Conservation (phyloP, 805 yeast genomes). For the Suhomyces prunicola region DNA sequence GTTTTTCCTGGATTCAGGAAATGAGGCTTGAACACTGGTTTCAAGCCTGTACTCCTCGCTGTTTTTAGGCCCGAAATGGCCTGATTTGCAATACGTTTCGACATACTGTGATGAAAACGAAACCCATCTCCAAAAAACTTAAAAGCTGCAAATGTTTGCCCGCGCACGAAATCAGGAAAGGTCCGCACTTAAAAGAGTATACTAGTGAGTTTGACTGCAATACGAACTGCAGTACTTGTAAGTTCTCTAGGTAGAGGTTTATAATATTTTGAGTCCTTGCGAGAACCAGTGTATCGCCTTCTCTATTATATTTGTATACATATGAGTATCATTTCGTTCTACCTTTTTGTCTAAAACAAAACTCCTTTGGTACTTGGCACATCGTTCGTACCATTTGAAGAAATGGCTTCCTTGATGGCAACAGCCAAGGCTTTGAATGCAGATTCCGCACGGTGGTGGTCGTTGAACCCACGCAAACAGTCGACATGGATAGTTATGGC, state of each 20-base stretch:
- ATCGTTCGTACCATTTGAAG: conserved; percentile 81
- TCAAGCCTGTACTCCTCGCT: neutral
- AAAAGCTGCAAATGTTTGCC: neutral
- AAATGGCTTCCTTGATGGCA: conserved; percentile 82
- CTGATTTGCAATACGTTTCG: neutral
- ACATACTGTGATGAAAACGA: neutral
- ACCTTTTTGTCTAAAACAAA: conserved; percentile 43
- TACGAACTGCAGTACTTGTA: too few species aligned
- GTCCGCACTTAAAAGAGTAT: too few species aligned
- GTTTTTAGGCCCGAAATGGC: neutral
- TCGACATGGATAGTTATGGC: conserved; percentile 92
- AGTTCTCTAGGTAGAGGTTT: too few species aligned
- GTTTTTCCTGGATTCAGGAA: conserved; percentile 4
- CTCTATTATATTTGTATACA: too few species aligned
- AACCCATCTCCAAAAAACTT: neutral
- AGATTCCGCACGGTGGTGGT: conserved; percentile 93
- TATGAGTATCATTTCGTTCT: too few species aligned
- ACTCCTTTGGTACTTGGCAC: conserved; percentile 98
- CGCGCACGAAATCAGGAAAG: neutral
- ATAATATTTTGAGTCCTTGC: too few species aligned
- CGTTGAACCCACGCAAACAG: conserved; percentile 88
- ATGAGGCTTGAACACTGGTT: conserved; percentile 11
- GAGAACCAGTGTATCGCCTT: too few species aligned
- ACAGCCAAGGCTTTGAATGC: conserved; percentile 96
- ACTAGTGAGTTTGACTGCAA: too few species aligned